Conservation (phyloP, 805 yeast genomes). For the Spathaspora hagerdaliae region DNA sequence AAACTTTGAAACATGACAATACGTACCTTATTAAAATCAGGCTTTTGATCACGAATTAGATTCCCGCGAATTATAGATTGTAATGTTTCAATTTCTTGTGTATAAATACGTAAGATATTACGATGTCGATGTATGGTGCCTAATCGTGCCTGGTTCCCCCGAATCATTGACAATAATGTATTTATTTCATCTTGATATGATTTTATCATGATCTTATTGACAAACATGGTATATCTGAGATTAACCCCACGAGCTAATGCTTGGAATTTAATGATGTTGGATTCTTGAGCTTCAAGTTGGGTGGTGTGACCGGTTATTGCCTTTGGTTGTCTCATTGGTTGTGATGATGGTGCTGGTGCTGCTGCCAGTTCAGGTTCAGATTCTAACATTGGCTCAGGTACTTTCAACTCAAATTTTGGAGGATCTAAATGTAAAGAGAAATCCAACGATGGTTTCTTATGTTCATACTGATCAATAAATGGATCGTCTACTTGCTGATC, state of each 20-base stretch:
- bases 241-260: constrained; percentile 68
- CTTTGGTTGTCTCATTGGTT: neutral
- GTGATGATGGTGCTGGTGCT: neutral
- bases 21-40: constrained; percentile 10
- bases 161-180: constrained; percentile 44
- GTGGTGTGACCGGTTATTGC: no score
- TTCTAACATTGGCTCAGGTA: neutral
- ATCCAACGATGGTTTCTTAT: no score
- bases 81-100: constrained; percentile 30
- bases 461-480: no score
- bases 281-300: no score
- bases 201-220: constrained; percentile 56
- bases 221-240: constrained; percentile 59
- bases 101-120: constrained; percentile 25
- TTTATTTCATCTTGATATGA: constrained; percentile 51
- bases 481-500: no score
- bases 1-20: constrained; percentile 38
- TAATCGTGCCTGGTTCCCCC: constrained; percentile 43
- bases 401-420: neutral
- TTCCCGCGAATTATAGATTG: constrained; percentile 37
- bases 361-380: neutral
- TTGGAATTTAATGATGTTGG: constrained; percentile 51
- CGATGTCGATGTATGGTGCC: constrained; percentile 32
- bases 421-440: neutral
- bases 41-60: constrained; percentile 8